These are phyloP conservation scores for Bipolaris bicolor DNA, from an alignment of 2,329 filamentous ascomycete species.

Conservation along the genomic window DNA sequence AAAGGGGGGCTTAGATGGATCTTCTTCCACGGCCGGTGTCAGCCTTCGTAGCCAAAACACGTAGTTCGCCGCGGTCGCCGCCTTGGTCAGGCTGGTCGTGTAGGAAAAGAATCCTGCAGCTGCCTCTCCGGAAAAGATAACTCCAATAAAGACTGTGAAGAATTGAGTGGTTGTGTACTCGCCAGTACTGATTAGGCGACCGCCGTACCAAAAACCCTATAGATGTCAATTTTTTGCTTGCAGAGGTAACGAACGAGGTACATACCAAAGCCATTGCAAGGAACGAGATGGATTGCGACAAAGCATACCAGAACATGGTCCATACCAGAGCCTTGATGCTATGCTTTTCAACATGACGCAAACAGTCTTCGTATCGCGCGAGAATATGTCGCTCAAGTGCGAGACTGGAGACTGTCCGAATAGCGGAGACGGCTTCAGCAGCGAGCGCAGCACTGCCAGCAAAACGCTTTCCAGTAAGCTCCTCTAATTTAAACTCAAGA, in stretches of 20 bases:
- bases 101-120: slow-evolving; percentile 92
- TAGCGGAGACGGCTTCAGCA: slow-evolving; percentile 91
- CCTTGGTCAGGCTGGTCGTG: slow-evolving; percentile 95
- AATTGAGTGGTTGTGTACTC: slow-evolving; percentile 80
- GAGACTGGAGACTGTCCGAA: slow-evolving; percentile 89
- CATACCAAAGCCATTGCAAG: slow-evolving; percentile 38
- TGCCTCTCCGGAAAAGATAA: slow-evolving; percentile 55
- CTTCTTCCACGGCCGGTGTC: slow-evolving; percentile 48
- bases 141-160: slow-evolving; percentile 81
- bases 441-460: slow-evolving; percentile 73
- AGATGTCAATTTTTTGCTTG: neutral
- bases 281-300: slow-evolving; percentile 76
- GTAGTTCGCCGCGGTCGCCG: slow-evolving; percentile 77
- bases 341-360: slow-evolving; percentile 61
- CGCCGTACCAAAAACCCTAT: slow-evolving; percentile 48
- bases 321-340: slow-evolving; percentile 67
- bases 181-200: slow-evolving; percentile 39
- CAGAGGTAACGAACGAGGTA: neutral
- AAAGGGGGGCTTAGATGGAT: slow-evolving; percentile 38
- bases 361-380: slow-evolving; percentile 68
- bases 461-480: slow-evolving; percentile 73
- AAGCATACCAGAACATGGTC: slow-evolving; percentile 82
- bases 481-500: slow-evolving; percentile 77
- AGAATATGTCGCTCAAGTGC: slow-evolving; percentile 86
- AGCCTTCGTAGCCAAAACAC: slow-evolving; percentile 53